phyloP scores from a whole-genome alignment of 2,329 filamentous ascomycete species.

The Cordyceps javanica region DNA sequence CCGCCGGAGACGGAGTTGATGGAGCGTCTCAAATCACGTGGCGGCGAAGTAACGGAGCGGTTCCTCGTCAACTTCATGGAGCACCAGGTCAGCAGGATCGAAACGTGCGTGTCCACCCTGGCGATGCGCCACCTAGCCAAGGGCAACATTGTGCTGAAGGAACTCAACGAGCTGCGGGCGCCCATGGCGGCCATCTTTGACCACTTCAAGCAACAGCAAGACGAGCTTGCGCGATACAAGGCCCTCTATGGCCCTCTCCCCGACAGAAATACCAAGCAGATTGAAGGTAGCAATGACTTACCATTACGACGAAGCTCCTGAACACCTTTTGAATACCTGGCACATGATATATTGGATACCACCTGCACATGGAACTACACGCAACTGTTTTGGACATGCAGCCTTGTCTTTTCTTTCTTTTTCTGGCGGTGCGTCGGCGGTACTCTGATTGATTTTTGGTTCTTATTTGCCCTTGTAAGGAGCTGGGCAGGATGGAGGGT shows the following conservation, averaged over 20 bases:
- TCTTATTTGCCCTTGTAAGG: neutral
- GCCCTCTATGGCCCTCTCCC: constrained; percentile 42
- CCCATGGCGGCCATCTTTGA: constrained; percentile 70
- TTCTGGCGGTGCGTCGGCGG: neutral
- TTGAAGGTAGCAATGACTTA: neutral
- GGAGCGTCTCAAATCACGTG: constrained; percentile 58
- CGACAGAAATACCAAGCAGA: constrained; percentile 3
- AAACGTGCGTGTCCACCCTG: constrained; percentile 80
- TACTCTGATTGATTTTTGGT: neutral
- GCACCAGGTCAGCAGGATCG: constrained; percentile 91
- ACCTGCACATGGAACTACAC: neutral
- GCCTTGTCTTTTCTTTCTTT: neutral
- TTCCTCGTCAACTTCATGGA: constrained; percentile 88
- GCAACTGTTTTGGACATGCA: neutral
- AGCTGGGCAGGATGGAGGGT: neutral
- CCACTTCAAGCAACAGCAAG: constrained; percentile 54
- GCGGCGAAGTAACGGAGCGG: constrained; percentile 80
- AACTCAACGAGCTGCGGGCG: constrained; percentile 66
- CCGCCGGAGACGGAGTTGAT: constrained; percentile 78
- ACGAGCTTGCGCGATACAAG: constrained; percentile 58
- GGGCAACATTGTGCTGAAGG: constrained; percentile 55
- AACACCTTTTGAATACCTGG: neutral
- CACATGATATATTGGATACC: constrained; percentile 2
- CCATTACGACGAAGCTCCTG: neutral
- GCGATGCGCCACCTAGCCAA: constrained; percentile 71